phyloP scores from a whole-genome alignment of 2,329 filamentous ascomycete species.

The Ophiostoma perfectum region DNA sequence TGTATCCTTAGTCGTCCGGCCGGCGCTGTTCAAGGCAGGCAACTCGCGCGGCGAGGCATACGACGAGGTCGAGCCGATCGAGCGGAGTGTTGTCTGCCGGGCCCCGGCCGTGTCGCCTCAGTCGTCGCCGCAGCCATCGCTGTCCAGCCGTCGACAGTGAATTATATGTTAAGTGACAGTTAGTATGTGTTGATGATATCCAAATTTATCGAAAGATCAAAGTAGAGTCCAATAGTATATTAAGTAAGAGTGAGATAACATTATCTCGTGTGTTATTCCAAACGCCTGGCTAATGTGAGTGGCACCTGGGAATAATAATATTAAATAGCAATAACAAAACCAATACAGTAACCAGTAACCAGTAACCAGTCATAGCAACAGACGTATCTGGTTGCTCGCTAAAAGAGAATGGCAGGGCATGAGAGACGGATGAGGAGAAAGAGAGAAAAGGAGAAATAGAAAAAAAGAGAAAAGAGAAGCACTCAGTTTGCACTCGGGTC shows the following conservation, averaged over 20 bases:
- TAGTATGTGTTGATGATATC: no score
- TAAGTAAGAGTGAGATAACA: neutral
- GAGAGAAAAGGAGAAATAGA: neutral
- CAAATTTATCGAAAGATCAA: no score
- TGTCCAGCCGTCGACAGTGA: neutral
- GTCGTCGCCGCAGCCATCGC: neutral
- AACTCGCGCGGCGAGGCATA: conserved; percentile 23
- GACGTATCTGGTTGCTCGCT: neutral
- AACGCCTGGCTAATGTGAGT: conserved; percentile 12
- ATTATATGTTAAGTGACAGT: no score
- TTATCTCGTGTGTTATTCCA: conserved; percentile 5
- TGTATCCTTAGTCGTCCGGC: conserved; percentile 16
- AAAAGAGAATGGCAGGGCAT: neutral
- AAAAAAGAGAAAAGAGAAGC: conserved; percentile 9
- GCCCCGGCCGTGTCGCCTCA: neutral
- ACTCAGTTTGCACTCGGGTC: conserved; percentile 9
- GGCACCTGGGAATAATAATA: conserved; percentile 3
- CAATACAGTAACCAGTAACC: neutral
- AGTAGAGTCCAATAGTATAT: neutral
- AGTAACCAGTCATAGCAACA: neutral
- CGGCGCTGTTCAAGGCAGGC: conserved; percentile 22
- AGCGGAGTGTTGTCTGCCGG: neutral
- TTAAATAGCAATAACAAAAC: neutral
- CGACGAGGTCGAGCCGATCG: conserved; percentile 14
- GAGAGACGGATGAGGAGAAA: neutral